phyloP scores from a whole-genome alignment of 257 asterid species.

The Penstemon davidsonii region DNA sequence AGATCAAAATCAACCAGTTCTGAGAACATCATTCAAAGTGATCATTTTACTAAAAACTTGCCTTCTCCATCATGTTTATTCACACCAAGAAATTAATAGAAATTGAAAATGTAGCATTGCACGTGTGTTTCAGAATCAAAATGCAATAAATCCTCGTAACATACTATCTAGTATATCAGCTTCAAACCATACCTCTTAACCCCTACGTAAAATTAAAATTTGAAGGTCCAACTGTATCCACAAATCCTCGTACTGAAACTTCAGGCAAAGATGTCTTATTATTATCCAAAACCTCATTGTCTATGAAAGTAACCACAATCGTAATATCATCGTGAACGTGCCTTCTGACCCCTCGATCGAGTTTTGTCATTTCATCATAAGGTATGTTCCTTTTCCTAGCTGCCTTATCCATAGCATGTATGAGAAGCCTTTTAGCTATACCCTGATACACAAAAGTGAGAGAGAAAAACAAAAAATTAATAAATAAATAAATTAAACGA shows the following conservation, averaged over 20 bases:
- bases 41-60: too few species aligned
- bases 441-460: conserved; percentile 44
- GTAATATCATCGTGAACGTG: conserved; percentile 68
- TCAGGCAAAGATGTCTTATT: conserved; percentile 34
- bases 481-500: background rate
- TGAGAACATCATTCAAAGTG: too few species aligned
- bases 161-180: background rate
- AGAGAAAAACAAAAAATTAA: background rate
- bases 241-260: conserved; percentile 56
- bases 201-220: conserved; percentile 39
- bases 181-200: background rate
- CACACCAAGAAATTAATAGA: background rate
- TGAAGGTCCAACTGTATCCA: conserved; percentile 52
- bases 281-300: conserved; percentile 45
- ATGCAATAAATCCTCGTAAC: conserved; percentile 1
- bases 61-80: too few species aligned
- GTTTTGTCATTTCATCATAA: conserved; percentile 49
- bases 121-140: background rate
- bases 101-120: background rate
- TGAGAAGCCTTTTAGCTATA: conserved; percentile 68
- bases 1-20: too few species aligned
- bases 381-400: conserved; percentile 41
- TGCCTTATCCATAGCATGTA: conserved; percentile 50
- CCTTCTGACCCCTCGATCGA: conserved; percentile 53
- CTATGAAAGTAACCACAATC: conserved; percentile 64